A percentile compares a stretch with the other conserved stretches of the same genome.
phyloP scores from a whole-genome alignment of 2,329 filamentous ascomycete genomes.

The Monilinia polystroma region DNA sequence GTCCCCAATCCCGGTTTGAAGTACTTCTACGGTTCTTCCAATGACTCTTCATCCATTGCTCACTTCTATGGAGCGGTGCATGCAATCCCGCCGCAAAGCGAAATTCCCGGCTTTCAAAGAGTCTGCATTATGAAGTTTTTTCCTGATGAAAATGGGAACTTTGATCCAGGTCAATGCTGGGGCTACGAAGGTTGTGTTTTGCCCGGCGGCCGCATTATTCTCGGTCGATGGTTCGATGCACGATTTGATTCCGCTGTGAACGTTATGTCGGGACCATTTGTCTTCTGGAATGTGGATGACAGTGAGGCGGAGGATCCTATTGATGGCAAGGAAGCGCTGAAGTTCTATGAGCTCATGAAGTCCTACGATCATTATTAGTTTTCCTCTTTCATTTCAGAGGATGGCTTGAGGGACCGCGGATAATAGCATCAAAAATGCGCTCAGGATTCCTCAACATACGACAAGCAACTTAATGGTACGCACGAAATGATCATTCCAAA shows the following conservation, averaged over 20 bases:
- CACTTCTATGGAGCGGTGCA: conserved; percentile 49
- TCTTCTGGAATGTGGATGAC: conserved; percentile 41
- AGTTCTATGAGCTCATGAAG: conserved; percentile 28
- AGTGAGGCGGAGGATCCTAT: conserved; percentile 26
- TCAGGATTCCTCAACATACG: neutral
- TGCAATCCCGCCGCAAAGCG: conserved; percentile 47
- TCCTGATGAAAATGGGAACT: conserved; percentile 27
- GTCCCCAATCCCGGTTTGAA: conserved; percentile 24
- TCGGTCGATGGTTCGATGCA: conserved; percentile 51
- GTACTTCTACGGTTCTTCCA: conserved; percentile 41
- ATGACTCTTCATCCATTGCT: conserved; percentile 39
- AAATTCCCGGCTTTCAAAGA: conserved; percentile 53
- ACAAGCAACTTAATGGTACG: neutral
- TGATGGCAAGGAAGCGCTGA: conserved; percentile 30
- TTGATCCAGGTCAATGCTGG: conserved; percentile 41
- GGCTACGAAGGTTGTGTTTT: conserved; percentile 50
- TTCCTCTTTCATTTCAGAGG: neutral
- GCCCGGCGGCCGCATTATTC: conserved; percentile 48
- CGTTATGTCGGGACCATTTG: conserved; percentile 39
- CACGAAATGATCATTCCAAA: neutral
- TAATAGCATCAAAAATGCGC: neutral
- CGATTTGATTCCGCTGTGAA: conserved; percentile 11
- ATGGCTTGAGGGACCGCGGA: neutral
- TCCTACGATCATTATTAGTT: neutral
- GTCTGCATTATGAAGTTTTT: conserved; percentile 54